Evolutionary conservation across 2,329 filamentous ascomycete genomes (phyloP).

Genomic region (Cadophora luteo-olivacea): DNA sequence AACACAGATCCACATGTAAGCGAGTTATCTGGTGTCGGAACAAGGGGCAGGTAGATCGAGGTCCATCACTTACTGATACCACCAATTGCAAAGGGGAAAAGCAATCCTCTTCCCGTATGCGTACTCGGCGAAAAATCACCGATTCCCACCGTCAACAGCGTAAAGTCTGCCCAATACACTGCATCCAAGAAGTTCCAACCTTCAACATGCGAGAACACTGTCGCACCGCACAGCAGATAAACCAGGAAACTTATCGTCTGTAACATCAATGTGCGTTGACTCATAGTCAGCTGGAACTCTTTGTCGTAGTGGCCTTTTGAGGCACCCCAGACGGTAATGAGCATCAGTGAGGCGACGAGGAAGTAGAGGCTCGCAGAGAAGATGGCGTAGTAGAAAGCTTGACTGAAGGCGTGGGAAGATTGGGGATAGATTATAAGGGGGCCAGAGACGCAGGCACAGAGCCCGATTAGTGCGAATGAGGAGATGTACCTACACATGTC

Average conservation of each 20-base stretch:
- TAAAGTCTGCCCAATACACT: slow-evolving; percentile 80
- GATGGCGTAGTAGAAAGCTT: slow-evolving; percentile 87
- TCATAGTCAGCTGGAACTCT: slow-evolving; percentile 78
- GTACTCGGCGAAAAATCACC: slow-evolving; percentile 60
- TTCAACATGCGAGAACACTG: slow-evolving; percentile 76
- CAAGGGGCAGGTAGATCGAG: too few species aligned
- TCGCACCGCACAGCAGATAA: slow-evolving; percentile 80
- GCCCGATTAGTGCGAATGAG: slow-evolving; percentile 68
- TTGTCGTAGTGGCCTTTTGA: slow-evolving; percentile 72
- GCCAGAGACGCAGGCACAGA: slow-evolving; percentile 69
- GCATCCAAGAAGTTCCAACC: slow-evolving; percentile 79
- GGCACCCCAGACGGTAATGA: slow-evolving; percentile 81
- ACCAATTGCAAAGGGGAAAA: slow-evolving; percentile 84
- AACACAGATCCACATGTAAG: slow-evolving; percentile 4
- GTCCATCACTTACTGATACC: slow-evolving; percentile 65
- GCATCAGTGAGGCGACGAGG: slow-evolving; percentile 76
- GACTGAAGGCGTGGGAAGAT: slow-evolving; percentile 68
- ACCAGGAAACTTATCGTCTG: slow-evolving; percentile 87
- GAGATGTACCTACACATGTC: slow-evolving; percentile 57
- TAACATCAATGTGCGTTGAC: slow-evolving; percentile 86
- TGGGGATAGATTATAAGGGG: slow-evolving; percentile 56
- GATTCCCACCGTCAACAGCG: slow-evolving; percentile 68
- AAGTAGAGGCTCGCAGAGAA: slow-evolving; percentile 81
- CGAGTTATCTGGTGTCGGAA: too few species aligned
- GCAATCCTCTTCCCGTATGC: slow-evolving; percentile 68